Base-by-base conservation (phyloP, 2,329 filamentous ascomycete species). In the Aaosphaeria arxii region DNA sequence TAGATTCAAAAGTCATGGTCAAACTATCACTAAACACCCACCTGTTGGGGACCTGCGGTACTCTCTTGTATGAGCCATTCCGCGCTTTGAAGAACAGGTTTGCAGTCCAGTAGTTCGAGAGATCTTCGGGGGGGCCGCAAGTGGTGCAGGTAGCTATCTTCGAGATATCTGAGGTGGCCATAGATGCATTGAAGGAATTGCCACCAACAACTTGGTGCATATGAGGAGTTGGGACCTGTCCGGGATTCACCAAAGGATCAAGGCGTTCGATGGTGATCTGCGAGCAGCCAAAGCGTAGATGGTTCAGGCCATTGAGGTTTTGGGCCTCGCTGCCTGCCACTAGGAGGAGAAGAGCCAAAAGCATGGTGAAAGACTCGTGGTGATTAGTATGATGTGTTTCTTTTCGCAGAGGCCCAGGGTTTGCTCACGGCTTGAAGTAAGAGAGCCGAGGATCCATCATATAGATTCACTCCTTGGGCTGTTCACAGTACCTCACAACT, bases 1-100 rank as follows among this genome's bases (percentile, higher is more conserved):
- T 36, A 2, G n/a, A 36, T 9, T 36, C 7, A 4, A 36, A n/a
- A 4, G 33, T 9, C n/a, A 30, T 5, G 7, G 28, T n/a, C n/a
- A 42, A 6, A 24, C 17, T 24, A 24, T 36, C 9, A 36, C 4
- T 3, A 9, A 36, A 9, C 9, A 47, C n/a, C 28, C 42, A 43
- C 46, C 51, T 33, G 28, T 57, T 72, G 48, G 64, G 58, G 54
- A 64, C 35, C 59, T 74, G 70, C 71, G 56, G 51, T 64, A 64
- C 57, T 69, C 70, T 58, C 54, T 72, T 72, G 55, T 58, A 72
- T 3, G 67, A 54, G 17, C 60, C 60, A 53, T 64, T 64, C 2
- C 51, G 44, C 13, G 60, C 56, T 13, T 52, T 51, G 51, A 64
- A 64, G 44, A 57, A 64, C 11, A 63, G 17, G 6, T 51, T 52